phyloP scores from a whole-genome alignment of 768 basidiomycete species.

The Suillus alpinus region DNA sequence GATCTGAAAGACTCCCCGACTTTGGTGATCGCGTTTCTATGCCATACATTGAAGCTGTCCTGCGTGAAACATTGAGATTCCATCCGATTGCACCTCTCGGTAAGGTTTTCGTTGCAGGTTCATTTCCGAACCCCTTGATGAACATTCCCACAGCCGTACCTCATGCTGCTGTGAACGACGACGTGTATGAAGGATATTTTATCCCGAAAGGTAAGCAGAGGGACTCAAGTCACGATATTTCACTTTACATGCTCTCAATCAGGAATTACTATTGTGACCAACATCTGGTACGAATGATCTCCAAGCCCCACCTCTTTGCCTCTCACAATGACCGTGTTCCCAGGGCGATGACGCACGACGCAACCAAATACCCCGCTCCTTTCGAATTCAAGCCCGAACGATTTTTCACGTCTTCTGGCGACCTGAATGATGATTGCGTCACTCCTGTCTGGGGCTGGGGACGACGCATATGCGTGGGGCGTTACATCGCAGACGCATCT shows the following conservation, averaged over 20 bases:
- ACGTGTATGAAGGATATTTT: conserved; percentile 10
- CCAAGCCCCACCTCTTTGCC: too few species aligned
- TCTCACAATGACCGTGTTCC: not conserved
- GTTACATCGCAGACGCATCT: conserved; percentile 32
- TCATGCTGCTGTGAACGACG: conserved; percentile 8
- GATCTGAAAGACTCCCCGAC: conserved; percentile 9
- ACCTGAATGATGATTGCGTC: not conserved
- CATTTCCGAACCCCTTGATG: not conserved
- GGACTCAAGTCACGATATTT: not conserved
- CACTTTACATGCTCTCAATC: not conserved
- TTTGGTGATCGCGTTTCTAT: conserved; percentile 11
- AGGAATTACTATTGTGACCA: conserved; percentile 6
- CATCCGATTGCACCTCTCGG: conserved; percentile 24
- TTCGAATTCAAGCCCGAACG: conserved; percentile 34
- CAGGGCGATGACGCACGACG: conserved; percentile 40
- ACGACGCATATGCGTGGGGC: conserved; percentile 35
- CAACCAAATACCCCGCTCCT: conserved; percentile 30
- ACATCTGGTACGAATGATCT: conserved; percentile 1
- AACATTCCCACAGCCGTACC: not conserved
- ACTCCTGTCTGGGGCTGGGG: conserved; percentile 8
- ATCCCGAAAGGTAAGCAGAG: conserved; percentile 6
- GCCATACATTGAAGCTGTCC: conserved; percentile 14
- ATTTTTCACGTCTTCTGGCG: conserved; percentile 19
- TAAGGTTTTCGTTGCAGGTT: not conserved
- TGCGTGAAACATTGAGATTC: conserved; percentile 28